phyloP scores from a whole-genome alignment of 805 yeast genomes.

The Candida silvatica region DNA sequence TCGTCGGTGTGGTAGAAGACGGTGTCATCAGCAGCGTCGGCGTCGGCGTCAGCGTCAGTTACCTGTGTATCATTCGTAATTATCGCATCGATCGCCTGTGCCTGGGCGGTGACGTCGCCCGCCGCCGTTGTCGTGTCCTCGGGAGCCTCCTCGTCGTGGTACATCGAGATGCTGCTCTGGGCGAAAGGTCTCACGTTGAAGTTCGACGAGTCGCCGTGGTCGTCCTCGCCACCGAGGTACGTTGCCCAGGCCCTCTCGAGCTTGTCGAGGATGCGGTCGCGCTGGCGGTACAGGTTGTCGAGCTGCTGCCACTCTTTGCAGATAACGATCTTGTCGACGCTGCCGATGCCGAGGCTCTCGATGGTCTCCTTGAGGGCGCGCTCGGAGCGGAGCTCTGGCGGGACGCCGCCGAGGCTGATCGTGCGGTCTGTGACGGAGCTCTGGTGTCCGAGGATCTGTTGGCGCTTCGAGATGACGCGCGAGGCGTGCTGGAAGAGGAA shows the following conservation, averaged over 20 bases:
- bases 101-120: background rate
- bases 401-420: constrained; percentile 80
- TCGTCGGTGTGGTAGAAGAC: background rate
- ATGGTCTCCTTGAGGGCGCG: constrained; percentile 65
- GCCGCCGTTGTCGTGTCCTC: background rate
- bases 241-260: constrained; percentile 70
- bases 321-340: constrained; percentile 65
- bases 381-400: constrained; percentile 68
- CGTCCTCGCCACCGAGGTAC: constrained; percentile 40
- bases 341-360: constrained; percentile 71
- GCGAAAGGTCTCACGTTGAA: constrained; percentile 21
- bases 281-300: constrained; percentile 52
- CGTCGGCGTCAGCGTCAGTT: background rate
- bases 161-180: background rate
- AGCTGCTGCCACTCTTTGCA: constrained; percentile 83
- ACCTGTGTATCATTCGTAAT: too few relatives aligned
- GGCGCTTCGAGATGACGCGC: constrained; percentile 70
- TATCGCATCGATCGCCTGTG: background rate
- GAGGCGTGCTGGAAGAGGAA: constrained; percentile 62
- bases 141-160: background rate
- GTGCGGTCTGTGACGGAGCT: constrained; percentile 89
- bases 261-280: constrained; percentile 43
- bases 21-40: background rate
- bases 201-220: constrained; percentile 9
- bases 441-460: constrained; percentile 74